Evolutionary conservation across 768 basidiomycete genomes (phyloP), one percentile per base, ranked within the genome.

Genomic region (Naganishia randhawae): DNA sequence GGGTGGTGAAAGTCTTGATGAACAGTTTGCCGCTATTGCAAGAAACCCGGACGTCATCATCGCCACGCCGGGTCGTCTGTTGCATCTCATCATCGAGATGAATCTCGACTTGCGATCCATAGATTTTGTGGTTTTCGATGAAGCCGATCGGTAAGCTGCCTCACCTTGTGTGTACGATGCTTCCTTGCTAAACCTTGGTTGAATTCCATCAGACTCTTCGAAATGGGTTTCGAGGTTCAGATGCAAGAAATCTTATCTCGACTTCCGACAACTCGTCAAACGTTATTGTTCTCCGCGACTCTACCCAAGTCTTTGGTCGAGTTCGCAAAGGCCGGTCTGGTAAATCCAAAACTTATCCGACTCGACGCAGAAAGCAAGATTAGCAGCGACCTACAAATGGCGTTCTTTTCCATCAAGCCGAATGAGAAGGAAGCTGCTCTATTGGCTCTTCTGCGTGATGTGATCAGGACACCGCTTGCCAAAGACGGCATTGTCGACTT

Each of bases 71-170:
- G 96, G 96, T 69, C 92, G 96, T 71, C 83, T 99, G 37, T 86
- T 99, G n/a, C 96, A 99, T 81, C 84, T 99, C 27, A 85, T 90
- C 62, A 90, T 98, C 57, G 96, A 99, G 82, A 98, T 98, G 95
- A 90, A 89, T 70, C 82, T 96, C 55, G 92, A 95, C 76, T 83
- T 99, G 31, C 86, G 89, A 61, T 88, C 89, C 0, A 83, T 94
- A 6, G 87, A 94, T 80, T 92, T 90, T 69, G 86, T 93, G 69
- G 90, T 98, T 27, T 97, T 97, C 74, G 96, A 99, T 76, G 96
- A 99, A 81, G 96, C 96, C 0, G 96, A 99, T 80, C 89, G 96
- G 77, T 61, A 29, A 61, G 57, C 27, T 39, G 10, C 16, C 32
- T 27, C 4, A 19, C n/a, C 1, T 41, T 62, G n/a, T 19, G 16